Evolutionary conservation across 345 rosid genomes (phyloP).

Genomic region (Mercurialis annua): DNA sequence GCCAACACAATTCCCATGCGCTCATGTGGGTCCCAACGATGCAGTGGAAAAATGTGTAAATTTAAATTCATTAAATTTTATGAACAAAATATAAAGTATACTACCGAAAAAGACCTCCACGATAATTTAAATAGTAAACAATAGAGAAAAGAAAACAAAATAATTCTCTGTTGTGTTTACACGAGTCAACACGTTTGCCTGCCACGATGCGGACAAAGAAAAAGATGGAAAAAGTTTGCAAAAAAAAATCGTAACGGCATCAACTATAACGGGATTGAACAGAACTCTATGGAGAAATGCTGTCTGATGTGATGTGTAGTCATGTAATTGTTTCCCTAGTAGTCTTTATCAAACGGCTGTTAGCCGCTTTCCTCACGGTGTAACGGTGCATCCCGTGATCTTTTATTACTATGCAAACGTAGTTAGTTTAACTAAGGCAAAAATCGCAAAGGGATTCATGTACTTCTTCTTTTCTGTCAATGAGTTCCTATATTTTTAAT

Average conservation of each 20-base stretch:
- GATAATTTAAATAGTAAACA: not conserved
- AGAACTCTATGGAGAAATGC: not conserved
- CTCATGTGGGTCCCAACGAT: constrained; percentile 21
- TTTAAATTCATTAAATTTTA: not conserved
- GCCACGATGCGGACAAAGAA: constrained; percentile 38
- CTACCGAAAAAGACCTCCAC: not conserved
- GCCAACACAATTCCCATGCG: constrained; percentile 7
- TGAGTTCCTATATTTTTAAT: too few species aligned
- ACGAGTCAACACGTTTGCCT: constrained; percentile 39
- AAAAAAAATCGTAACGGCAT: constrained; percentile 9
- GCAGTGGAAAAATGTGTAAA: constrained; percentile 19
- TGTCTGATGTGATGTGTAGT: constrained; percentile 8
- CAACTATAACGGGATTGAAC: constrained; percentile 14
- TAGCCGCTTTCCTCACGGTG: not conserved
- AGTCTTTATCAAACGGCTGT: constrained; percentile 29
- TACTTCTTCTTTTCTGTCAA: too few species aligned
- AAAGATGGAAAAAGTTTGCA: constrained; percentile 13
- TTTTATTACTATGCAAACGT: too few species aligned
- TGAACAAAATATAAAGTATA: not conserved
- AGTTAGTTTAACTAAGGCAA: not conserved
- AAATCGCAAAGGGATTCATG: too few species aligned
- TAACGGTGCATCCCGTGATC: constrained; percentile 11
- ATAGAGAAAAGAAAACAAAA: not conserved
- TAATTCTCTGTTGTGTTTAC: constrained; percentile 29
- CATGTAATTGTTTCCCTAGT: constrained; percentile 8